Evolutionary conservation across 106 monocot species (phyloP).

Genomic region (Acorus gramineus): DNA sequence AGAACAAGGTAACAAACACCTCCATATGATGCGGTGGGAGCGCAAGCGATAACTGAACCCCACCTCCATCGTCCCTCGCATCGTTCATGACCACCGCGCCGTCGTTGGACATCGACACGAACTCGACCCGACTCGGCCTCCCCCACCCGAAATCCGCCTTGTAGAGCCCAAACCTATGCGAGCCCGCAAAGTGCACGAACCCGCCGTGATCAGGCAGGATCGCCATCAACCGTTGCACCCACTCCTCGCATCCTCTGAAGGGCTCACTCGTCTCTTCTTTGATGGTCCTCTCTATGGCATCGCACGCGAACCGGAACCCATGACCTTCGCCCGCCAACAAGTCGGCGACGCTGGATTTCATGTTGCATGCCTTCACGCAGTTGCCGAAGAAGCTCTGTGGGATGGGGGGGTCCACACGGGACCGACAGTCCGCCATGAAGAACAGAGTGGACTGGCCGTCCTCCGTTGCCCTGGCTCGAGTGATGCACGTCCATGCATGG

Average conservation of each 20-base stretch:
- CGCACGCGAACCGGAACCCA: constrained; percentile 1
- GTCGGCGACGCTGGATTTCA: constrained; percentile 5
- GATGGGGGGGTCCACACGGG: constrained; percentile 22
- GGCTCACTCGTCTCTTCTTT: neutral
- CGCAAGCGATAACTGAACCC: constrained; percentile 17
- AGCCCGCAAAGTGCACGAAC: constrained; percentile 5
- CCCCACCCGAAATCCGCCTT: constrained; percentile 30
- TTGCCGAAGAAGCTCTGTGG: constrained; percentile 15
- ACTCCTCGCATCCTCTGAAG: neutral
- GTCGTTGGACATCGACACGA: constrained; percentile 9
- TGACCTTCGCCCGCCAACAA: constrained; percentile 1
- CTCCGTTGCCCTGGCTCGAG: constrained; percentile 4
- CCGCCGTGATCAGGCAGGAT: too few species aligned
- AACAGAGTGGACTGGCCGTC: neutral
- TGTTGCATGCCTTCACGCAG: constrained; percentile 9
- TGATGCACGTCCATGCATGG: constrained; percentile 14
- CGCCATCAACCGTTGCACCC: neutral
- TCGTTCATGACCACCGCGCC: constrained; percentile 15
- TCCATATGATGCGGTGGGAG: neutral
- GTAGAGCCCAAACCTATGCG: constrained; percentile 15
- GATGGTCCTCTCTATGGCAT: constrained; percentile 4
- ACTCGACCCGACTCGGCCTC: constrained; percentile 15
- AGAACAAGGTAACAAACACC: neutral
- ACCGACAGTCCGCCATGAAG: constrained; percentile 20
- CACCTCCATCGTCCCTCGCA: constrained; percentile 6